Base-by-base conservation (phyloP, 441 rosid species). In the Adansonia rubrostipa region DNA sequence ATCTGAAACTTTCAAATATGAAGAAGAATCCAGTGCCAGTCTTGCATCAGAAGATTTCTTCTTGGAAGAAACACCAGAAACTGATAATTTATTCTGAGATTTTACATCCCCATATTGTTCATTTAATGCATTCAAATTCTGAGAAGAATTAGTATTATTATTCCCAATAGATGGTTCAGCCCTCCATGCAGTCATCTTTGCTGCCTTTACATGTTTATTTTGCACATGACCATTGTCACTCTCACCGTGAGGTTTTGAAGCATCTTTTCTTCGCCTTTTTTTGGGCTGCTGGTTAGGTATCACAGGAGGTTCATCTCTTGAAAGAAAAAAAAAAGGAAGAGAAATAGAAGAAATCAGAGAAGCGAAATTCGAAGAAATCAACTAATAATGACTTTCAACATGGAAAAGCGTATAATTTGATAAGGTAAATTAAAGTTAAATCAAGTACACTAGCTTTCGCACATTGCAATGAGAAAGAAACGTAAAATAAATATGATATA, bases 241-340 rank as follows among this genome's bases (percentile, higher is more conserved):
- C 83, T 90, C 98, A 74, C 83, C 83, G 66, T 36, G 73, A 61
- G 86, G 80, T 82, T 88, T 93, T 36, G 74, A 76, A 73, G 86
- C 75, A 81, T 94, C 97, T 86, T 87, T 96, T 83, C 94, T 89
- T 85, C 92, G 85, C 87, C 98, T 86, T 87, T 93, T 96, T 86
- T 90, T 96, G n/a, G 88, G 88, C 82, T 91, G 97, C 82, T 89
- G 93, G 77, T 78, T 84, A 70, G 96, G 85, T 74, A 80, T 76
- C 71, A 82, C 80, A 11, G 88, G 17, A 75, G 95, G 85, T 81
- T 91, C 93, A 71, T 80, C 92, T 82, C 93, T 84, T 71, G 70
- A 33, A 33, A 33, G 36, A 62, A 28, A 17, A 47, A 50, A 64
- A 53, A 10, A 57, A 28, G 77, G 81, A 63, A 80, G 81, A 78